These are phyloP conservation scores for Astrephomene gubernaculifera DNA, from an alignment of 139 green algal species.

Conservation along the genomic window DNA sequence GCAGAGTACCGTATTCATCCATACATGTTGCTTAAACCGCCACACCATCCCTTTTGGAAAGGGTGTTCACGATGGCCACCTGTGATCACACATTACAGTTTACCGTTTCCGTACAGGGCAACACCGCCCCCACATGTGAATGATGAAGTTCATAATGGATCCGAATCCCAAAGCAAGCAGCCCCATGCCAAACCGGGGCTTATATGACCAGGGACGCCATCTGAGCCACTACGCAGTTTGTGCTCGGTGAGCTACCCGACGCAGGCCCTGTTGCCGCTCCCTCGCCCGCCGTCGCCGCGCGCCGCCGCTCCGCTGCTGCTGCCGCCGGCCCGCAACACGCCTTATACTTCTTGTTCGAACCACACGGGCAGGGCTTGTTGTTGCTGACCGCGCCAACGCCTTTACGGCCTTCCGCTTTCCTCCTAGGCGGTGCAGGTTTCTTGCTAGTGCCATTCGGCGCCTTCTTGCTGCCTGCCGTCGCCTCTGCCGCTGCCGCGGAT, in stretches of 20 bases:
- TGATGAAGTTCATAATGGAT: no score
- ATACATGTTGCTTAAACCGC: no score
- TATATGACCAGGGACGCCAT: constrained; percentile 36
- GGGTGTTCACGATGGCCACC: no score
- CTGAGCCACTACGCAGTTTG: constrained; percentile 26
- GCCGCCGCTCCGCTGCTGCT: constrained; percentile 5
- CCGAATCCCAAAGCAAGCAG: neutral
- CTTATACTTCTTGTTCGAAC: constrained; percentile 66
- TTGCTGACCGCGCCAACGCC: neutral
- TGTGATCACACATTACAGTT: no score
- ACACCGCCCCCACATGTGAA: no score
- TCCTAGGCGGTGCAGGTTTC: neutral
- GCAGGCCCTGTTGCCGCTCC: neutral
- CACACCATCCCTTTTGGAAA: no score
- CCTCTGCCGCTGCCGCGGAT: neutral
- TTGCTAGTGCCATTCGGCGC: no score
- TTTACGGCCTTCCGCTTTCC: neutral
- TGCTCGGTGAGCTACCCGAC: no score
- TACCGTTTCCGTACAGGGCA: no score
- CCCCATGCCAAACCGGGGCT: no score
- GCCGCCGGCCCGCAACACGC: constrained; percentile 61
- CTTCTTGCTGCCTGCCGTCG: neutral
- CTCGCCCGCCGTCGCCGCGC: neutral
- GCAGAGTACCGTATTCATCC: no score
- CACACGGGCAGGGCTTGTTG: constrained; percentile 56